phyloP scores from a whole-genome alignment of 1,139 yeast species.

The Sugiyamaella japonica region DNA sequence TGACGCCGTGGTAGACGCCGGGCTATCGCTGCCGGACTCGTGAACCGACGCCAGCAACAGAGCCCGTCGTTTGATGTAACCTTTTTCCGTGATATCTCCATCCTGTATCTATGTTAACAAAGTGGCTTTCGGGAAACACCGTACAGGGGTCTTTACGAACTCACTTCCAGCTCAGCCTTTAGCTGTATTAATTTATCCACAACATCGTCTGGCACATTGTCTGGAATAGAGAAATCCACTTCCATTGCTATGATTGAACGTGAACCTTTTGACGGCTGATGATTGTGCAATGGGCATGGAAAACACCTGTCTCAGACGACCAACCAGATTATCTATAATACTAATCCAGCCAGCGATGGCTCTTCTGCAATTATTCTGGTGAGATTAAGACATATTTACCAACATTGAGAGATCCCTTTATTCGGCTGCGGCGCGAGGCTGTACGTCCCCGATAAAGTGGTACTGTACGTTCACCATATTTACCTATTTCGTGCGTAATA shows the following conservation, averaged over 20 bases:
- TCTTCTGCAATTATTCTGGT: no score
- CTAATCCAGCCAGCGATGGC: no score
- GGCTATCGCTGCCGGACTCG: constrained; percentile 22
- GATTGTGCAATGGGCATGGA: no score
- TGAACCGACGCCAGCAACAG: constrained; percentile 42
- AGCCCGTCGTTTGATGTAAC: constrained; percentile 59
- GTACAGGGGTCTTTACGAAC: background rate
- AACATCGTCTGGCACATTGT: constrained; percentile 41
- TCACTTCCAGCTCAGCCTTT: constrained; percentile 47
- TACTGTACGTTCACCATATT: no score
- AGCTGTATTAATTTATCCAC: constrained; percentile 47
- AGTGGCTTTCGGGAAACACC: background rate
- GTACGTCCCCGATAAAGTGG: no score
- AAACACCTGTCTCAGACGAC: no score
- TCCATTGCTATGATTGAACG: constrained; percentile 6
- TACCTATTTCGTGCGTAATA: no score
- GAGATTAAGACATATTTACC: no score
- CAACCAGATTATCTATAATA: no score
- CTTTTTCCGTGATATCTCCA: constrained; percentile 68
- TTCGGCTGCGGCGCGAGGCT: background rate
- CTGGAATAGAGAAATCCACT: constrained; percentile 49
- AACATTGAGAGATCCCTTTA: background rate
- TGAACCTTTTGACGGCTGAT: background rate
- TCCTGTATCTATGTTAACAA: constrained; percentile 41
- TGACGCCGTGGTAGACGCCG: constrained; percentile 21